phyloP scores from a whole-genome alignment of 768 basidiomycete genomes.

The Hysterangium stoloniferum region DNA sequence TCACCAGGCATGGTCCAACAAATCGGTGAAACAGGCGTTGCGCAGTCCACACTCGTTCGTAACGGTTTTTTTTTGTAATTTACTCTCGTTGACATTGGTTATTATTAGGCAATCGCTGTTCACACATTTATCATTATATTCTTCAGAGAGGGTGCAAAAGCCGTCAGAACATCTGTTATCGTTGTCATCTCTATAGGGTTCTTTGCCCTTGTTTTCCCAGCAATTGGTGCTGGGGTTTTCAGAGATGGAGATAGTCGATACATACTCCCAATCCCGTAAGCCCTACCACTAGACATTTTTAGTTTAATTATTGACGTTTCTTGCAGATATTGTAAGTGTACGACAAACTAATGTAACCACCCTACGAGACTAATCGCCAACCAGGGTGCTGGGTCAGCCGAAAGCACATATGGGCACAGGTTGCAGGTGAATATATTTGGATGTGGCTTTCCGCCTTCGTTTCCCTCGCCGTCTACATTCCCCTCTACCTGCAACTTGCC shows the following conservation, averaged over 20 bases:
- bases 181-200: not conserved
- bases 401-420: slow-evolving; percentile 23
- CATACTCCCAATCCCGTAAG: slow-evolving; percentile 4
- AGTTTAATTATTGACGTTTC: not conserved
- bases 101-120: slow-evolving; percentile 28
- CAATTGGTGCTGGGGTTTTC: not conserved
- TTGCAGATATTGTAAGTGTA: slow-evolving; percentile 2
- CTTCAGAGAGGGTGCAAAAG: slow-evolving; percentile 11
- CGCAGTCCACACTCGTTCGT: slow-evolving; percentile 34
- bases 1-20: slow-evolving; percentile 30
- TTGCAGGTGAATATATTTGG: slow-evolving; percentile 39
- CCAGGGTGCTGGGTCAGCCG: slow-evolving; percentile 39
- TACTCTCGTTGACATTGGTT: not conserved
- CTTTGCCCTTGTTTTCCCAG: slow-evolving; percentile 1
- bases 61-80: not conserved
- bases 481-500: slow-evolving; percentile 30
- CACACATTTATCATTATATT: slow-evolving; percentile 35
- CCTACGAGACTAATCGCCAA: not conserved
- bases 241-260: not conserved
- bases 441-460: slow-evolving; percentile 34
- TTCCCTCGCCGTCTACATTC: slow-evolving; percentile 28
- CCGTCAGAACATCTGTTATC: not conserved
- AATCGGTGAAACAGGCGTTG: slow-evolving; percentile 35
- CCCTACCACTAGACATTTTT: not conserved
- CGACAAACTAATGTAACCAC: not conserved